These are phyloP conservation scores for Colletotrichum scovillei DNA, from an alignment of 2,329 filamentous ascomycete genomes.

Conservation along the genomic window DNA sequence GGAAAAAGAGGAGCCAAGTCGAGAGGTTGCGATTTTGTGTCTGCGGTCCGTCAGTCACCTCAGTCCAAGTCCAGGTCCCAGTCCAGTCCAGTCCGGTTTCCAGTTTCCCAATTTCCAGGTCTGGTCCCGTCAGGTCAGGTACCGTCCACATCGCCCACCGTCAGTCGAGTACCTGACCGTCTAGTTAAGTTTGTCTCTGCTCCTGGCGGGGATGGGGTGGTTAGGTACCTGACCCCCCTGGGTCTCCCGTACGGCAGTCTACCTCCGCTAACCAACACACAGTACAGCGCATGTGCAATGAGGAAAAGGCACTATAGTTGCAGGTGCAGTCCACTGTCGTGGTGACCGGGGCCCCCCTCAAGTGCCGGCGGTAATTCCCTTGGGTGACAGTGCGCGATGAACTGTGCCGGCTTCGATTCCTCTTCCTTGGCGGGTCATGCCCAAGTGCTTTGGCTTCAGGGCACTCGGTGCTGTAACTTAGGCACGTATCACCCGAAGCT, in stretches of 20 bases:
- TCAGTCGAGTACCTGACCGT: not conserved
- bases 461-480: not conserved
- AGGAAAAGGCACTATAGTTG: not conserved
- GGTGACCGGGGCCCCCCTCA: not conserved
- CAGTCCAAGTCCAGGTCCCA: constrained; percentile 15
- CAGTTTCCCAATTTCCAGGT: constrained; percentile 9
- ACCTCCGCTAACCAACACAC: constrained; percentile 14
- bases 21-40: constrained; percentile 56
- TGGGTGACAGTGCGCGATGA: constrained; percentile 21
- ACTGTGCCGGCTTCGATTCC: constrained; percentile 8
- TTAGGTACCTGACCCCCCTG: too few species aligned
- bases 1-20: constrained; percentile 55
- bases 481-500: not conserved
- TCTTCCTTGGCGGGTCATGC: not conserved
- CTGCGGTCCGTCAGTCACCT: constrained; percentile 41
- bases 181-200: not conserved
- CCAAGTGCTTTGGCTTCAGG: not conserved
- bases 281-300: constrained; percentile 1
- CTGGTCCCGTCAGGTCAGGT: not conserved
- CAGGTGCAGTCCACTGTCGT: constrained; percentile 5
- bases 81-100: constrained; percentile 17
- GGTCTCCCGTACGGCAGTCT: not conserved
- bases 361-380: constrained; percentile 13
- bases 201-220: not conserved
- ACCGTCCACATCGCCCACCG: too few species aligned